phyloP scores from a whole-genome alignment of 768 basidiomycete species.

The Termitomyces sp. region DNA sequence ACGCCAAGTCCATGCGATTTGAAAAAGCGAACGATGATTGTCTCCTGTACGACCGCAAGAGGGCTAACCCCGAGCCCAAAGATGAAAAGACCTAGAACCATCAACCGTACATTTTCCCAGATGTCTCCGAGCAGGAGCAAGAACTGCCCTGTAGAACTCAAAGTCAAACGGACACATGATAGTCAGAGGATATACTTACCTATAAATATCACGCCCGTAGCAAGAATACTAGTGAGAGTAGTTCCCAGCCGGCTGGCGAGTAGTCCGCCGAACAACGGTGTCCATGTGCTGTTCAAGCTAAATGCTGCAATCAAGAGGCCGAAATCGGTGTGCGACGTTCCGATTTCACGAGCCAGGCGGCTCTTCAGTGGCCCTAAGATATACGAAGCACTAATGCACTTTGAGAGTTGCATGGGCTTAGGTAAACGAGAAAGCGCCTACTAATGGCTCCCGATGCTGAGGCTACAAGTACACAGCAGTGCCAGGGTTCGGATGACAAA shows the following conservation, averaged over 20 bases:
- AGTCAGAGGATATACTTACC: slow-evolving; percentile 27
- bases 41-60: slow-evolving; percentile 78
- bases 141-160: slow-evolving; percentile 43
- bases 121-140: slow-evolving; percentile 65
- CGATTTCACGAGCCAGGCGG: slow-evolving; percentile 59
- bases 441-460: slow-evolving; percentile 79
- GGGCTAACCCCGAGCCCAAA: slow-evolving; percentile 80
- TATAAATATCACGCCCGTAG: slow-evolving; percentile 67
- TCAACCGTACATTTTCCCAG: slow-evolving; percentile 52
- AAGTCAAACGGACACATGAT: neutral
- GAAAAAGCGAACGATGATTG: slow-evolving; percentile 81
- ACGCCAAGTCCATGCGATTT: slow-evolving; percentile 68
- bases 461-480: slow-evolving; percentile 63
- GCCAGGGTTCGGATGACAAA: slow-evolving; percentile 54
- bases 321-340: slow-evolving; percentile 74
- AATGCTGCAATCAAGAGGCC: slow-evolving; percentile 73
- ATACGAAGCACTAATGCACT: slow-evolving; percentile 51
- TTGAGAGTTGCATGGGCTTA: neutral
- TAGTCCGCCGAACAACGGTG: slow-evolving; percentile 73
- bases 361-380: slow-evolving; percentile 78
- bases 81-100: slow-evolving; percentile 73
- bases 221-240: slow-evolving; percentile 63
- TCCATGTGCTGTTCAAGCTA: slow-evolving; percentile 67
- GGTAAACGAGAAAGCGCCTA: slow-evolving; percentile 24
- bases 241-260: slow-evolving; percentile 69